Evolutionary conservation across 352 stramenopile genomes (phyloP).

Genomic region (Phytophthora vignae): DNA sequence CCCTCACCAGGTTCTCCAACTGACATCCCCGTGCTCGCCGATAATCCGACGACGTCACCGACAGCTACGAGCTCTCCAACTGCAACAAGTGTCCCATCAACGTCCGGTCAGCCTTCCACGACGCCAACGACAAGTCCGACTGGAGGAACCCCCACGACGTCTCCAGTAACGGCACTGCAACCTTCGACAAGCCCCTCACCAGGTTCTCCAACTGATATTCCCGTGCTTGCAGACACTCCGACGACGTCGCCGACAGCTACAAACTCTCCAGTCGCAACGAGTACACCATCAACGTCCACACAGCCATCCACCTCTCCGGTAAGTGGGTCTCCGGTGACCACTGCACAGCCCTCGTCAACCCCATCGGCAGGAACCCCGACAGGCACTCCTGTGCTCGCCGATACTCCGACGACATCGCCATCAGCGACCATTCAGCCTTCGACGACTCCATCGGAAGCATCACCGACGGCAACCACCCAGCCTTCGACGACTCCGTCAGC

Average conservation of each 20-base stretch:
- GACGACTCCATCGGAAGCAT: slow-evolving; percentile 3
- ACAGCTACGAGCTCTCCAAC: too few relatives aligned
- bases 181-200: background rate
- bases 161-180: background rate
- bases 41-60: background rate
- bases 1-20: too few relatives aligned
- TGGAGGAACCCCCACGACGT: background rate
- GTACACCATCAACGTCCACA: background rate
- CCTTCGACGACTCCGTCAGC: background rate
- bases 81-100: too few relatives aligned
- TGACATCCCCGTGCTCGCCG: too few relatives aligned
- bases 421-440: background rate
- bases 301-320: too few relatives aligned
- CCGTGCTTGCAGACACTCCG: slow-evolving; percentile 21
- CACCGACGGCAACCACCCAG: slow-evolving; percentile 2
- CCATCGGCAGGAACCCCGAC: slow-evolving; percentile 3
- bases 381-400: slow-evolving; percentile 20
- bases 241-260: slow-evolving; percentile 1
- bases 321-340: background rate
- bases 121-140: too few relatives aligned
- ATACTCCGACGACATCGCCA: slow-evolving; percentile 12
- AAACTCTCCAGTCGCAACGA: background rate
- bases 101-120: too few relatives aligned
- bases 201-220: slow-evolving; percentile 5
- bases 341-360: slow-evolving; percentile 3